These are phyloP conservation scores for Aspergillus hiratsukae DNA, from an alignment of 2,329 filamentous ascomycete species.

Conservation along the genomic window DNA sequence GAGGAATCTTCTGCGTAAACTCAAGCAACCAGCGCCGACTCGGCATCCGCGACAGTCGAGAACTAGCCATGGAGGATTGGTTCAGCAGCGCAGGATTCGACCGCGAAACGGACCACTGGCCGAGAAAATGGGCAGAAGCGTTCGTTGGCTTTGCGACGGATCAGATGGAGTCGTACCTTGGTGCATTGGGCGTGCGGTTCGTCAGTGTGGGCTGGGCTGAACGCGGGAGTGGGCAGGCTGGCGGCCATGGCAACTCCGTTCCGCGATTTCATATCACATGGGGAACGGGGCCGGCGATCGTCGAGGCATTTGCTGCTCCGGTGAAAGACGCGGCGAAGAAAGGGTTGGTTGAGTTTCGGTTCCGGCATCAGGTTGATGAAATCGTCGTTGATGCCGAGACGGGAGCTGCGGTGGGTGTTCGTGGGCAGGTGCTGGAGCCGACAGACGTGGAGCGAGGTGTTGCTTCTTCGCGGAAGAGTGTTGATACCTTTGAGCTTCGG, in stretches of 20 bases:
- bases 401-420: slow-evolving; percentile 52
- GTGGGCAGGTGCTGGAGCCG: slow-evolving; percentile 50
- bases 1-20: slow-evolving; percentile 58
- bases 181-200: slow-evolving; percentile 50
- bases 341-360: slow-evolving; percentile 53
- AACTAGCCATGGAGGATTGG: slow-evolving; percentile 58
- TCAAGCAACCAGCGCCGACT: slow-evolving; percentile 53
- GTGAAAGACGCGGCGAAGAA: slow-evolving; percentile 50
- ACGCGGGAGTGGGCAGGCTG: slow-evolving; percentile 52
- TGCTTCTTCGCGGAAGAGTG: slow-evolving; percentile 44
- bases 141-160: slow-evolving; percentile 60
- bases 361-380: slow-evolving; percentile 55
- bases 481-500: slow-evolving; percentile 51
- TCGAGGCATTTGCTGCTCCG: slow-evolving; percentile 55
- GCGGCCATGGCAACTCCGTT: slow-evolving; percentile 59
- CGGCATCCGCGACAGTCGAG: slow-evolving; percentile 56
- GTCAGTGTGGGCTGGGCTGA: slow-evolving; percentile 59
- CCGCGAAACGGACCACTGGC: slow-evolving; percentile 54
- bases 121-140: slow-evolving; percentile 58
- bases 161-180: slow-evolving; percentile 56
- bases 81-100: slow-evolving; percentile 56
- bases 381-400: slow-evolving; percentile 49
- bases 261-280: slow-evolving; percentile 61
- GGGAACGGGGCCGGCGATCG: slow-evolving; percentile 59
- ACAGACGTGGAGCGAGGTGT: slow-evolving; percentile 51